Conservation (phyloP, 2,329 filamentous ascomycete species). For the Zymoseptoria crescenta region DNA sequence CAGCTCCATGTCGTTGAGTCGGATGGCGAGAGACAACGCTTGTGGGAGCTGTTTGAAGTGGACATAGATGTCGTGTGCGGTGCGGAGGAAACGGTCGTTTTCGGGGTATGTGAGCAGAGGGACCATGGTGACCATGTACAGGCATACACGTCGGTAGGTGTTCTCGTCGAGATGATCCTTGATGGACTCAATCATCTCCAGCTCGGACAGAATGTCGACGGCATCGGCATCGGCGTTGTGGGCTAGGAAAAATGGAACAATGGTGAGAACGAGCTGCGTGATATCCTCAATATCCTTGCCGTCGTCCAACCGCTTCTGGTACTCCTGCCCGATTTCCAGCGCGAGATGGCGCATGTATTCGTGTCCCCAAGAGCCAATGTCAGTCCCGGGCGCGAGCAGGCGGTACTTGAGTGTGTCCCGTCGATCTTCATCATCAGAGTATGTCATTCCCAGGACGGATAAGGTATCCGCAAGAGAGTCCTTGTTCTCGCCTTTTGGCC, state of each 20-base stretch:
- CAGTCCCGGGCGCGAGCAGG: conserved; percentile 77
- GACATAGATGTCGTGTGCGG: conserved; percentile 88
- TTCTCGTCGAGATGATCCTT: conserved; percentile 85
- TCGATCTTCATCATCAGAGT: conserved; percentile 81
- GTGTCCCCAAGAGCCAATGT: conserved; percentile 95
- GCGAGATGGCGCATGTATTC: conserved; percentile 96
- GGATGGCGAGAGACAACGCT: conserved; percentile 88
- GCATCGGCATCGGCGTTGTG: conserved; percentile 98
- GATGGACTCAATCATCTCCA: conserved; percentile 93
- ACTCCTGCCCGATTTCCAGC: conserved; percentile 91
- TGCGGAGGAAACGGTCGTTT: conserved; percentile 89
- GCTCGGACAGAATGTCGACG: conserved; percentile 90
- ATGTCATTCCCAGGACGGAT: conserved; percentile 97
- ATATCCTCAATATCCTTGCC: conserved; percentile 80
- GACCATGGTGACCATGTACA: conserved; percentile 99
- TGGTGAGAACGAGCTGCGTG: conserved; percentile 69
- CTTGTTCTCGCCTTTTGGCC: conserved; percentile 78
- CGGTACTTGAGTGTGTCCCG: conserved; percentile 96
- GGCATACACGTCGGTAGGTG: conserved; percentile 83
- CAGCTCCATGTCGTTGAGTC: conserved; percentile 72
- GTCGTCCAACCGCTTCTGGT: conserved; percentile 74
- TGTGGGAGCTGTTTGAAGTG: conserved; percentile 88
- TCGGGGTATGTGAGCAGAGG: conserved; percentile 95
- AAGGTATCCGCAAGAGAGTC: conserved; percentile 86
- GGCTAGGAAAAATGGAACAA: conserved; percentile 91